Evolutionary conservation across 768 basidiomycete genomes (phyloP).

Genomic region (Trametes villosa): DNA sequence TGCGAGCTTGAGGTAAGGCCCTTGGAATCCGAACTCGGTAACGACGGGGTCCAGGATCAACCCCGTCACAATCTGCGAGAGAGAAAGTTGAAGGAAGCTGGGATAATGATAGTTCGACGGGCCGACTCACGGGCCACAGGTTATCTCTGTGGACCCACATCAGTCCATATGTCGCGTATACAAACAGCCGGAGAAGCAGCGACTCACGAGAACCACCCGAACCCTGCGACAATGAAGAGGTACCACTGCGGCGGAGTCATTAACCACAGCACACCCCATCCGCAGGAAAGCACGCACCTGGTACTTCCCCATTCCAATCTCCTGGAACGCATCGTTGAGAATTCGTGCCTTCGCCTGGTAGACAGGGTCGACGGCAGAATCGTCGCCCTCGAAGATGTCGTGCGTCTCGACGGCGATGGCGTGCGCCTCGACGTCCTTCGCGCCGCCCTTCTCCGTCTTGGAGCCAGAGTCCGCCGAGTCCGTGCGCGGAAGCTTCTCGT

Average conservation of each 20-base stretch:
- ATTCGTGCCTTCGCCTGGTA: constrained; percentile 54
- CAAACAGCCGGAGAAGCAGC: too few relatives aligned
- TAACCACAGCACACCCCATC: background rate
- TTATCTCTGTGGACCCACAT: constrained; percentile 67
- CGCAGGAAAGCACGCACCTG: constrained; percentile 41
- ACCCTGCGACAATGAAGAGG: constrained; percentile 68
- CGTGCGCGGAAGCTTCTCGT: constrained; percentile 1
- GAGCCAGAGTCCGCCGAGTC: background rate
- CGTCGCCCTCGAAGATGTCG: constrained; percentile 28
- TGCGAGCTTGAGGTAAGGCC: constrained; percentile 67
- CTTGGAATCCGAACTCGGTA: constrained; percentile 64
- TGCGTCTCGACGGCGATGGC: constrained; percentile 8
- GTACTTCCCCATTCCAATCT: constrained; percentile 61
- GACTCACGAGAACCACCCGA: constrained; percentile 76
- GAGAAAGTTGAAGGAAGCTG: background rate
- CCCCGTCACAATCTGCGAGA: constrained; percentile 58
- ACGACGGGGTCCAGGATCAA: constrained; percentile 69
- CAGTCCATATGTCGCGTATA: too few relatives aligned
- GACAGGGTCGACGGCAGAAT: constrained; percentile 42
- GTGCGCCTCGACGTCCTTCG: constrained; percentile 6
- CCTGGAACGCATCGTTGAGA: constrained; percentile 51
- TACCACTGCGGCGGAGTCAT: constrained; percentile 46
- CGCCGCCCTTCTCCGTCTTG: background rate
- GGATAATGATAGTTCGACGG: background rate
- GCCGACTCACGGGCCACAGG: constrained; percentile 63